These are phyloP conservation scores for Phanerodontia chrysosporium DNA, from an alignment of 768 basidiomycete species.

Conservation along the genomic window DNA sequence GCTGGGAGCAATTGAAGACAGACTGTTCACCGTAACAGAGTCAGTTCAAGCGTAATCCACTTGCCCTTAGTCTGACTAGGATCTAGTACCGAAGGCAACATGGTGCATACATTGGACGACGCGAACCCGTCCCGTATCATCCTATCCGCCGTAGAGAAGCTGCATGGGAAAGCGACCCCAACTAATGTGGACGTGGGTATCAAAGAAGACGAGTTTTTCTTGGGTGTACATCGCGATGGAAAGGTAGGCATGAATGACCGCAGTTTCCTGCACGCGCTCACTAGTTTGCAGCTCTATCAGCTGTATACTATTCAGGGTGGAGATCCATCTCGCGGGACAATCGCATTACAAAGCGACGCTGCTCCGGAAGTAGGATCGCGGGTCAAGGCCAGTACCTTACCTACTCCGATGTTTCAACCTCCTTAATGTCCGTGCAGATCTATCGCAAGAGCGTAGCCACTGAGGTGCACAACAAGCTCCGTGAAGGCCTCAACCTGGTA, in stretches of 20 bases:
- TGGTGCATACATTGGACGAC: constrained; percentile 54
- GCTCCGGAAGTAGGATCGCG: constrained; percentile 47
- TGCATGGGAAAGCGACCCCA: constrained; percentile 20
- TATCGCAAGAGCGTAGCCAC: background rate
- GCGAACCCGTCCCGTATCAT: constrained; percentile 60
- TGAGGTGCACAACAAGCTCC: background rate
- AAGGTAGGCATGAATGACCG: constrained; percentile 15
- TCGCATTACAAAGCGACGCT: constrained; percentile 52
- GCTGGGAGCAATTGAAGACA: constrained; percentile 36
- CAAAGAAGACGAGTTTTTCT: constrained; percentile 56
- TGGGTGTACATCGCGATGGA: constrained; percentile 37
- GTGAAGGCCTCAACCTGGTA: background rate
- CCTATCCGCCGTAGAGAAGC: constrained; percentile 40
- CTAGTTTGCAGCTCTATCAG: constrained; percentile 33
- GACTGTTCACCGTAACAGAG: constrained; percentile 51
- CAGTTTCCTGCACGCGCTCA: constrained; percentile 1
- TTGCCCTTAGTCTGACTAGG: background rate
- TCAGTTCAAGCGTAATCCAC: constrained; percentile 25
- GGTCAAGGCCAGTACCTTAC: constrained; percentile 42
- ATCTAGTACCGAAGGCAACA: constrained; percentile 64
- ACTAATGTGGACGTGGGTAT: constrained; percentile 15
- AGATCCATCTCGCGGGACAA: constrained; percentile 63
- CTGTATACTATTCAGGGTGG: constrained; percentile 64
- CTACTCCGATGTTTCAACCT: too few species aligned
- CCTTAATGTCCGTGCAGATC: constrained; percentile 1